phyloP scores from a whole-genome alignment of 495 filamentous ascomycete genomes.

The Tetracladium marchalianum region DNA sequence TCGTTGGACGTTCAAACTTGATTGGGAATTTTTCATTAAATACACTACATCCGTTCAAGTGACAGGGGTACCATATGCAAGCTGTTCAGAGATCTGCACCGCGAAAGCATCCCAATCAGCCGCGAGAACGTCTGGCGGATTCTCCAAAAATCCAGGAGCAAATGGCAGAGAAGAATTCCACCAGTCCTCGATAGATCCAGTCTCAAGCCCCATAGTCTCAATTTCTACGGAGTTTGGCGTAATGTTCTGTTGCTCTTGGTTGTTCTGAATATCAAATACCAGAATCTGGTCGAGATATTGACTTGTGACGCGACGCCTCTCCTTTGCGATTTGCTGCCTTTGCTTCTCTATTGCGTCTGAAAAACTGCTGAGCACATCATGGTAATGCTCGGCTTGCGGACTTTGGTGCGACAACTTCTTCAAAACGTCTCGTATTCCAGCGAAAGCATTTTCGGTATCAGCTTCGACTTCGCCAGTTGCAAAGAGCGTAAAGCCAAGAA shows the following conservation, averaged over 20 bases:
- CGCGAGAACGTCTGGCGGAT: no score
- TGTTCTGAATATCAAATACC: neutral
- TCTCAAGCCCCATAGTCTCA: neutral
- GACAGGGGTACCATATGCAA: no score
- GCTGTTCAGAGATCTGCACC: no score
- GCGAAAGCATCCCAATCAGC: no score
- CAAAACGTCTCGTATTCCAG: constrained; percentile 5
- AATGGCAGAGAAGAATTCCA: no score
- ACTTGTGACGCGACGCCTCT: neutral
- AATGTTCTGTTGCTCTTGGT: neutral
- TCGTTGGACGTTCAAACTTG: no score
- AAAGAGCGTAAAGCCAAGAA: constrained; percentile 13
- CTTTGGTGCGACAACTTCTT: constrained; percentile 1
- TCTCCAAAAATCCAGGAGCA: no score
- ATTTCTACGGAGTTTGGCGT: neutral
- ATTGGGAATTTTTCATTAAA: no score
- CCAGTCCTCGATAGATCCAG: no score
- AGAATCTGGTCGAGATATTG: neutral
- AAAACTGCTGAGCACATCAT: constrained; percentile 7
- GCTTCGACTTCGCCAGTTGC: constrained; percentile 4
- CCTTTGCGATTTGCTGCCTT: neutral
- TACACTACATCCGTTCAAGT: no score
- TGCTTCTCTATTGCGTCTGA: constrained; percentile 9
- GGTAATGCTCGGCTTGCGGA: constrained; percentile 10
- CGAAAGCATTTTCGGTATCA: constrained; percentile 5